Percentiles rank a stretch among this genome's conserved stretches.
Evolutionary conservation across 331 rosid genomes (phyloP).

Genomic region (Acacia pycnantha): DNA sequence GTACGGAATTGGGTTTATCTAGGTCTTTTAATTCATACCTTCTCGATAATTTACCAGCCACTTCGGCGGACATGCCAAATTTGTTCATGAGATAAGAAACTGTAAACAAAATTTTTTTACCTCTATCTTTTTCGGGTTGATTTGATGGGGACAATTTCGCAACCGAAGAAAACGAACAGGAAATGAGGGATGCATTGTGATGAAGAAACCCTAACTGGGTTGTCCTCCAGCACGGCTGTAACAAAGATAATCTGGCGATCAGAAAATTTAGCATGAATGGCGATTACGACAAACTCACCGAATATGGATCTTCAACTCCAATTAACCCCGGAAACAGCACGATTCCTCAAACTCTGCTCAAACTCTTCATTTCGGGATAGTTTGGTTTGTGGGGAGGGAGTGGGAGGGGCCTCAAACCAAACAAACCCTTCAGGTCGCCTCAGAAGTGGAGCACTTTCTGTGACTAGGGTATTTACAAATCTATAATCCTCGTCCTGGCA

Average conservation of each 20-base stretch:
- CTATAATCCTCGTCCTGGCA: too few species aligned
- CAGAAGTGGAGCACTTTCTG: too few species aligned
- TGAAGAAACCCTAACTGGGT: neutral
- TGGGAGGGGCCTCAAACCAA: too few species aligned
- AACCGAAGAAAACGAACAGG: neutral
- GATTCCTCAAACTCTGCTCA: neutral
- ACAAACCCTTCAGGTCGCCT: too few species aligned
- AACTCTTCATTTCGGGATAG: too few species aligned
- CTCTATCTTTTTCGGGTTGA: neutral
- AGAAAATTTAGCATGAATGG: neutral
- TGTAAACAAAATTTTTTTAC: neutral
- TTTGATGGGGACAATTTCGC: neutral
- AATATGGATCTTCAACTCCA: neutral
- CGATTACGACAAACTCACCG: neutral
- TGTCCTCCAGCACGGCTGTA: too few species aligned
- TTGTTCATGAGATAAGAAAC: neutral
- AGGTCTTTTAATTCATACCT: neutral
- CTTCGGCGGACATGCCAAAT: neutral
- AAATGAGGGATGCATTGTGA: neutral
- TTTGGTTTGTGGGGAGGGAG: too few species aligned
- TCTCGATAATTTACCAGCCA: neutral
- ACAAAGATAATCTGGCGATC: neutral
- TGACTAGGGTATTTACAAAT: too few species aligned
- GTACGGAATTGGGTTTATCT: neutral
- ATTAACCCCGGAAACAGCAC: neutral